phyloP scores from a whole-genome alignment of 2,329 filamentous ascomycete species.

The Shiraia bambusicola region DNA sequence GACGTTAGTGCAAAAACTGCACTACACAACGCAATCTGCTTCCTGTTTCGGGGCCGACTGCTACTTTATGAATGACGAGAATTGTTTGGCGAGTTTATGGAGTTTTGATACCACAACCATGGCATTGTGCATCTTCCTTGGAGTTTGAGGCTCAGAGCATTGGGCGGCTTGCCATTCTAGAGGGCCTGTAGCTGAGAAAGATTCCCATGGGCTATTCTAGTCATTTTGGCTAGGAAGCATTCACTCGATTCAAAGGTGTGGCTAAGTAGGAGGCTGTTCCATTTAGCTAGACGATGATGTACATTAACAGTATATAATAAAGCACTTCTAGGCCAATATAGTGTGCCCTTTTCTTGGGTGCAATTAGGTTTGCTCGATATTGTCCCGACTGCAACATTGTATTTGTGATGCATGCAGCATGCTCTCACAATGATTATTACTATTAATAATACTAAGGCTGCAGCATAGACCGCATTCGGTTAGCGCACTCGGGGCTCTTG shows the following conservation, averaged over 20 bases:
- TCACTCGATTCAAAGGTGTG: background rate
- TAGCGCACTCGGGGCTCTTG: slow-evolving; percentile 10
- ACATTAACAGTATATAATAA: background rate
- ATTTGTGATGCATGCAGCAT: background rate
- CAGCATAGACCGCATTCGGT: slow-evolving; percentile 4
- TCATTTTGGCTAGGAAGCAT: background rate
- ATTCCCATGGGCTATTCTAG: background rate
- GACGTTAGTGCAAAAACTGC: slow-evolving; percentile 14
- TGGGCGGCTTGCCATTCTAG: background rate
- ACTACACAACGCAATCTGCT: background rate
- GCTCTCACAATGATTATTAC: background rate
- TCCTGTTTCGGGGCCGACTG: background rate
- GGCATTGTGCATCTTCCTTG: slow-evolving; percentile 13
- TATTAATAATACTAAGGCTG: slow-evolving; percentile 3
- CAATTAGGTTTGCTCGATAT: no score
- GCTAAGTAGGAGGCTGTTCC: no score
- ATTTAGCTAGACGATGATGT: background rate
- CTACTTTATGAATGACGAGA: slow-evolving; percentile 23
- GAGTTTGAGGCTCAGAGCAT: slow-evolving; percentile 17
- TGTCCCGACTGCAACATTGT: background rate
- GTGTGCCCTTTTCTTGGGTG: no score
- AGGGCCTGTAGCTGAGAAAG: background rate
- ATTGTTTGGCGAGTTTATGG: slow-evolving; percentile 20
- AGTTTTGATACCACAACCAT: slow-evolving; percentile 24
- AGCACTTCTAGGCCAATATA: no score